A percentile compares a stretch with the other conserved stretches of the same genome.
Conservation (phyloP, 768 basidiomycete genomes). For the Lanmaoa pseudosensibilis region DNA sequence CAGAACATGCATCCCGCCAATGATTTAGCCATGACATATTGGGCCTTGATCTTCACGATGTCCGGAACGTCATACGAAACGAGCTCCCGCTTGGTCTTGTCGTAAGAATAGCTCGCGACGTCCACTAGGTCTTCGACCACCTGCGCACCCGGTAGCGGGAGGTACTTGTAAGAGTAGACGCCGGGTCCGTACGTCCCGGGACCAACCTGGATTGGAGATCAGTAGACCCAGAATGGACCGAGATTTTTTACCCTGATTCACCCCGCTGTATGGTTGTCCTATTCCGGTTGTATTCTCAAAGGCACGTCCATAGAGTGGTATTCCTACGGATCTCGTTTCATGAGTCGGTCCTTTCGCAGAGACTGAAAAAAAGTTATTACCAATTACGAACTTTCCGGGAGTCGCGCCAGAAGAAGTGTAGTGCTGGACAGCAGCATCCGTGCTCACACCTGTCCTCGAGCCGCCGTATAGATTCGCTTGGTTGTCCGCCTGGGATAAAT, state of each 20-base stretch:
- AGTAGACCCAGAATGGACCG: not conserved
- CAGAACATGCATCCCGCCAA: constrained; percentile 77
- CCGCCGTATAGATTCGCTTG: constrained; percentile 73
- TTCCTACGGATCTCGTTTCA: constrained; percentile 38
- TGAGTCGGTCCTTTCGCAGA: not conserved
- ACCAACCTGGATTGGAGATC: constrained; percentile 49
- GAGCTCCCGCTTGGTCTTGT: constrained; percentile 61
- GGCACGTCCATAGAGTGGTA: constrained; percentile 79
- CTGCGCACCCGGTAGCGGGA: constrained; percentile 62
- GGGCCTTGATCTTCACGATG: constrained; percentile 63
- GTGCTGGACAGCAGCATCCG: constrained; percentile 63
- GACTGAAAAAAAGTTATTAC: constrained; percentile 30
- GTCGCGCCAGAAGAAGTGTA: constrained; percentile 64
- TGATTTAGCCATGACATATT: constrained; percentile 60
- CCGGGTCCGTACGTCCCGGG: constrained; percentile 47
- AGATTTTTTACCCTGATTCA: constrained; percentile 29
- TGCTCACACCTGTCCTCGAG: constrained; percentile 59
- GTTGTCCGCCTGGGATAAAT: constrained; percentile 41
- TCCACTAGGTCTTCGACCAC: constrained; percentile 67
- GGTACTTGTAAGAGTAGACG: constrained; percentile 67
- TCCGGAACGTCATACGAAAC: constrained; percentile 77
- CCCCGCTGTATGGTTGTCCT: constrained; percentile 66
- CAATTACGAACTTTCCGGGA: constrained; percentile 64
- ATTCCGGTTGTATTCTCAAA: constrained; percentile 72
- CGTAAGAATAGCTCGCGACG: constrained; percentile 79